Evolutionary conservation across 441 rosid genomes (phyloP).

Genomic region (Macaranga tanarius): DNA sequence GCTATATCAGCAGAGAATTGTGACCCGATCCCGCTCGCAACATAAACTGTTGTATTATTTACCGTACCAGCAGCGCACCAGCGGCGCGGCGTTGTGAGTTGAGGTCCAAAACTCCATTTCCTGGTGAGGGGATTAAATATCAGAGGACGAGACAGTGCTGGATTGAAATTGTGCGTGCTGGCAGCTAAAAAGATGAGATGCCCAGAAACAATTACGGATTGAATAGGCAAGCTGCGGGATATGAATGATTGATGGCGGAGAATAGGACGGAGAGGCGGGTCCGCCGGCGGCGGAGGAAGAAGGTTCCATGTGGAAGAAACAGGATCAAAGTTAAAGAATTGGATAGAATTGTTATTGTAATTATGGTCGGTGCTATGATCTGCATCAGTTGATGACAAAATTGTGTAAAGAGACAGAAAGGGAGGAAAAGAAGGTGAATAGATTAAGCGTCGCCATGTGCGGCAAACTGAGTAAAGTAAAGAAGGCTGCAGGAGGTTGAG

Average conservation of each 20-base stretch:
- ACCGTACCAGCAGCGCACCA: conserved; percentile 57
- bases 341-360: conserved; percentile 15
- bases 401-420: conserved; percentile 45
- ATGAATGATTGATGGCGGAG: conserved; percentile 56
- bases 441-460: conserved; percentile 54
- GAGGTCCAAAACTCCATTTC: conserved; percentile 48
- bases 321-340: conserved; percentile 46
- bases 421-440: conserved; percentile 56
- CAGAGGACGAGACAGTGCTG: conserved; percentile 49
- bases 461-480: conserved; percentile 48
- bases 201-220: conserved; percentile 42
- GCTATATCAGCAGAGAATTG: conserved; percentile 49
- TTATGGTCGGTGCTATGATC: background rate
- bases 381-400: conserved; percentile 31
- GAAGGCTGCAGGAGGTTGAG: conserved; percentile 43
- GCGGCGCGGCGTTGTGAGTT: conserved; percentile 46
- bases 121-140: conserved; percentile 38
- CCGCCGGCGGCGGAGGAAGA: conserved; percentile 44
- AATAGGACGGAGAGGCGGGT: conserved; percentile 40
- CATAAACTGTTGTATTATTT: conserved; percentile 27
- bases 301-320: conserved; percentile 44
- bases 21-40: conserved; percentile 59
- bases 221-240: conserved; percentile 50
- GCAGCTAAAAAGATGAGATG: conserved; percentile 50
- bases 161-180: conserved; percentile 39